Percentiles rank a stretch among this genome's conserved stretches.
Conservation (phyloP, 2,329 filamentous ascomycete species). For the Aspergillus unguis region DNA sequence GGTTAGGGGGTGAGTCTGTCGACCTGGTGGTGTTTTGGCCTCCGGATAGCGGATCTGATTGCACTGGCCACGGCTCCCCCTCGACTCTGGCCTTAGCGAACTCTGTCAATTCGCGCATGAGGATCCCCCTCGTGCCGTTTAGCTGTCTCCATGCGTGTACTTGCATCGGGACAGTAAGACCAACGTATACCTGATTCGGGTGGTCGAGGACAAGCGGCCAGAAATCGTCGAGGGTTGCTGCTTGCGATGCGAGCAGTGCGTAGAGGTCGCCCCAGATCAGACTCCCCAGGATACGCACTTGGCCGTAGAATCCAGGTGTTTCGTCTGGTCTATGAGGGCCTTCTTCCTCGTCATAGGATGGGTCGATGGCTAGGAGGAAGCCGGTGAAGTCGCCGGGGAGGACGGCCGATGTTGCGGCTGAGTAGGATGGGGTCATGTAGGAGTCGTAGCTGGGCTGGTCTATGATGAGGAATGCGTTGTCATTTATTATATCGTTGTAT, state of each 20-base stretch:
- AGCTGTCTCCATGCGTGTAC: neutral
- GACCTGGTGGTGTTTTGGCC: too few species aligned
- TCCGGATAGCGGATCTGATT: neutral
- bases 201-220: conserved; percentile 21
- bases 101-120: neutral
- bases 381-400: conserved; percentile 19
- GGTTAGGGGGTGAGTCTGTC: too few species aligned
- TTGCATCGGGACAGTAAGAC: neutral
- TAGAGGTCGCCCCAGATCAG: conserved; percentile 32
- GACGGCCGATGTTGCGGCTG: neutral
- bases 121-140: neutral
- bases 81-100: neutral
- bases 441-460: conserved; percentile 20
- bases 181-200: conserved; percentile 4
- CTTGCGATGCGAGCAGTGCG: conserved; percentile 17
- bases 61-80: neutral
- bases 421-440: conserved; percentile 10
- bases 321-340: conserved; percentile 18
- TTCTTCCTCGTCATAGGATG: conserved; percentile 16
- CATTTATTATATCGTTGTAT: neutral
- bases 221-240: conserved; percentile 19
- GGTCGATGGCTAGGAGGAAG: conserved; percentile 26
- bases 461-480: conserved; percentile 17
- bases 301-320: conserved; percentile 22
- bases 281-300: conserved; percentile 29